Base-by-base conservation (phyloP, 305 asterid species). In the Fraxinus baroniana region DNA sequence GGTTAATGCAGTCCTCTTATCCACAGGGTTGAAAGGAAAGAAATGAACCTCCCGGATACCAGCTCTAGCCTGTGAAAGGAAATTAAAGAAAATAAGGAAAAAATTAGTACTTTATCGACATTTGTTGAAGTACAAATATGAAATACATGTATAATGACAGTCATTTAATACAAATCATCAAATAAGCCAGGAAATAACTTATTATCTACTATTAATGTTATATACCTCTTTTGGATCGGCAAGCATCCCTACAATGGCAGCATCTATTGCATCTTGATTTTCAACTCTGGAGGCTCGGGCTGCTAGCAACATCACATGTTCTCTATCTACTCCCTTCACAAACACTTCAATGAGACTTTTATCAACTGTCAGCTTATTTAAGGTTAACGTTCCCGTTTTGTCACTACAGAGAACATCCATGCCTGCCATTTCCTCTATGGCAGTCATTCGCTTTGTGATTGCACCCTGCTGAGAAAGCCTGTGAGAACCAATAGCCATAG, bases 231-330 rank as follows among this genome's bases (percentile, higher is more conserved):
- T 91, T 9, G 97, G 98, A 77, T 94, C 98, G 60, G 93, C 95
- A 35, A 94, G 93, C 98, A 94, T 92, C 78, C 95, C 94, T 0
- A 94, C 98, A 78, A 94, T 94, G 75, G 98, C 97, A 22, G 98
- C 93, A 84, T 94, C 98, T 26, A 94, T 94, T 1, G 98, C 98
- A 81, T 94, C 98, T 84, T 92, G 97, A 75, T 94, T 94, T 72
- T 94, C 98, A 46, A 91, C 80, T 82, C 98, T 89, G 0, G 98
- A 94, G 71, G 98, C 98, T 82, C 95, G 81, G 18, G 98, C 97
- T 13, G 98, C 97, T 66, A 89, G 88, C 82, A 94, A 83, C 28
- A 94, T 87, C 70, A 91, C 93, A 18, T 86, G 86, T 78, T 94
- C 98, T 81, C 82, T 91, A 68, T 94, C 97, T 32, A 91, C 80